Evolutionary conservation across 2,329 filamentous ascomycete genomes (phyloP).

Genomic region (Aureobasidium sp.): DNA sequence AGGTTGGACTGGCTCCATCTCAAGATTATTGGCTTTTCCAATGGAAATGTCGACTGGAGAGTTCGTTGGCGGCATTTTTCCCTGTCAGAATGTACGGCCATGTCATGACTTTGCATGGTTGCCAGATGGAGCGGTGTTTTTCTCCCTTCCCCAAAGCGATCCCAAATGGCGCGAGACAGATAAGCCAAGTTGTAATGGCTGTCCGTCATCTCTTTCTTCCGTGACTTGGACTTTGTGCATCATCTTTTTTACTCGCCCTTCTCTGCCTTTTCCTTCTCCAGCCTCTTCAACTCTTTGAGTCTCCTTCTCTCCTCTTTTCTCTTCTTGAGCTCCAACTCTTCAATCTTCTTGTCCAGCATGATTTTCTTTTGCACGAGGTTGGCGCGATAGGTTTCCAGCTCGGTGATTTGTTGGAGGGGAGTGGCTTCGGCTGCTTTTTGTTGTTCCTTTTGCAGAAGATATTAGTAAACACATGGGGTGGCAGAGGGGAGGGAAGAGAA

Average conservation of each 20-base stretch:
- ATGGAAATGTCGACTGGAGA: background rate
- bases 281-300: background rate
- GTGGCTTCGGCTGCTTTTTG: conserved; percentile 39
- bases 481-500: background rate
- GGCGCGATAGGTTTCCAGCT: conserved; percentile 45
- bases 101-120: background rate
- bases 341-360: conserved; percentile 52
- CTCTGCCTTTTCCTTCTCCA: conserved; percentile 1
- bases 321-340: conserved; percentile 37
- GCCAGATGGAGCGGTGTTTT: background rate
- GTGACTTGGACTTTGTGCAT: too few species aligned
- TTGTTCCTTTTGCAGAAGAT: conserved; percentile 30
- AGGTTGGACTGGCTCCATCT: background rate
- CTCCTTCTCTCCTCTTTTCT: conserved; percentile 22
- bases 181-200: background rate
- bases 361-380: conserved; percentile 45
- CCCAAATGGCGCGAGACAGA: too few species aligned
- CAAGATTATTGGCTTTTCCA: background rate
- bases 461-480: background rate
- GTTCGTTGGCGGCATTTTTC: too few species aligned
- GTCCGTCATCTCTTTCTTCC: background rate
- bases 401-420: conserved; percentile 48
- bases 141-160: too few species aligned
- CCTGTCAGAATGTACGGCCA: background rate
- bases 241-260: background rate